These are phyloP conservation scores for Asterophora parasitica DNA, from an alignment of 768 basidiomycete genomes.

Conservation along the genomic window DNA sequence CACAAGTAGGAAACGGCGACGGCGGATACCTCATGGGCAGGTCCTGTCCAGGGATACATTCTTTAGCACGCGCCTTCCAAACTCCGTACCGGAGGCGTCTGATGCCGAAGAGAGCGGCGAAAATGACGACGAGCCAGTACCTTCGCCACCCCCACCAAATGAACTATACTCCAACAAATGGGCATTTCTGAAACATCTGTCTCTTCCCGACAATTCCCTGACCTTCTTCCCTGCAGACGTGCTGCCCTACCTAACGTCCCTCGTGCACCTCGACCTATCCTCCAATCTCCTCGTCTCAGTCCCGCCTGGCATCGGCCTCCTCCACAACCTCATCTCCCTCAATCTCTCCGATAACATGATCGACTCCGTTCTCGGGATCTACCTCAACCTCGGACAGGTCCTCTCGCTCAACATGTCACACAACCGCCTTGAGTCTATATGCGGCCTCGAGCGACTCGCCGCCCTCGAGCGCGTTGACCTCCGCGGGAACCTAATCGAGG, in stretches of 20 bases:
- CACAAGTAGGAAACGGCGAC: constrained; percentile 39
- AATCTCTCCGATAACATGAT: constrained; percentile 98
- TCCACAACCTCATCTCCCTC: constrained; percentile 83
- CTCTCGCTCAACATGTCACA: constrained; percentile 72
- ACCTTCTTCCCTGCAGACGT: constrained; percentile 73
- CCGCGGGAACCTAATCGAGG: constrained; percentile 72
- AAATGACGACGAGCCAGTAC: constrained; percentile 15
- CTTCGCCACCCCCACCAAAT: constrained; percentile 26
- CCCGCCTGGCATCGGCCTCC: constrained; percentile 67
- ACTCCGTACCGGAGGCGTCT: constrained; percentile 51
- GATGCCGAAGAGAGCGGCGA: constrained; percentile 19
- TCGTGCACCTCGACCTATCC: constrained; percentile 85
- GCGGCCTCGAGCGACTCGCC: constrained; percentile 86
- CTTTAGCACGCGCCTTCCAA: constrained; percentile 46
- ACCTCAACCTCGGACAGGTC: constrained; percentile 74
- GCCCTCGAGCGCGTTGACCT: constrained; percentile 85
- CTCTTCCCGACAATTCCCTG: constrained; percentile 73
- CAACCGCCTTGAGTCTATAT: constrained; percentile 92
- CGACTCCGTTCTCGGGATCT: constrained; percentile 88
- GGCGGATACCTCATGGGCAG: constrained; percentile 36
- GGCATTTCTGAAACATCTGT: constrained; percentile 72
- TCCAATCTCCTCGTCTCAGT: constrained; percentile 87
- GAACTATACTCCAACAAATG: constrained; percentile 60
- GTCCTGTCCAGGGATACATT: constrained; percentile 33
- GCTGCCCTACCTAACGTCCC: constrained; percentile 60